These are phyloP conservation scores for Lichtheimia ornata DNA, from an alignment of 371 early-diverging fungal genomes.

Conservation along the genomic window DNA sequence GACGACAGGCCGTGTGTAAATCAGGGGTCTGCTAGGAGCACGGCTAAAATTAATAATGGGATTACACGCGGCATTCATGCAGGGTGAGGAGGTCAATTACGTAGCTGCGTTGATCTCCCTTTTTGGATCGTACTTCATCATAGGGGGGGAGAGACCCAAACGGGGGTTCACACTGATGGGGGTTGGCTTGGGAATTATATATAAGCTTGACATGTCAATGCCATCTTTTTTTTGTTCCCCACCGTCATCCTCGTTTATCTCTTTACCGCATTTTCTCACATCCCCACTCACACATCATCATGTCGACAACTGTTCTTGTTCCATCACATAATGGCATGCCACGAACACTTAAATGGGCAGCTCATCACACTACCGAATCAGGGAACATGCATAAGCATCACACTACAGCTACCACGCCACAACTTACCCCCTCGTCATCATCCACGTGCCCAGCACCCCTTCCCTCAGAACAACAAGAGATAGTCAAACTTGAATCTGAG, in stretches of 20 bases:
- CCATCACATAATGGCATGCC: constrained; percentile 3
- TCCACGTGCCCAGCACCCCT: neutral
- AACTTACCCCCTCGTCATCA: neutral
- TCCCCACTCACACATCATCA: neutral
- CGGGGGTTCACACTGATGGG: neutral
- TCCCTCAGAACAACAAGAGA: constrained; percentile 8
- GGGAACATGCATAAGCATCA: constrained; percentile 19
- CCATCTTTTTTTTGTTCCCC: neutral
- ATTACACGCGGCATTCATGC: too few relatives aligned
- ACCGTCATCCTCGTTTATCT: neutral
- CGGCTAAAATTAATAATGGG: too few relatives aligned
- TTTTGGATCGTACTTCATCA: too few relatives aligned
- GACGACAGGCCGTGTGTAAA: neutral
- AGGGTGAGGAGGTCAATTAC: too few relatives aligned
- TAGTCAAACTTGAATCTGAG: constrained; percentile 29
- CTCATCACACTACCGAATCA: constrained; percentile 9
- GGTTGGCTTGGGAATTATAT: neutral
- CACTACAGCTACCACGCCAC: too few relatives aligned
- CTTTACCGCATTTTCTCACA: neutral
- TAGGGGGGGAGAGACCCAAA: too few relatives aligned
- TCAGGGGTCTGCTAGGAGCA: too few relatives aligned
- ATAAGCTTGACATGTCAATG: neutral
- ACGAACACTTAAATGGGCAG: constrained; percentile 20
- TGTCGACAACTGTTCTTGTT: constrained; percentile 6
- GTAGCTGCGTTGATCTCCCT: too few relatives aligned